Evolutionary conservation across 1,139 yeast species (phyloP).

Genomic region (Citeromyces hawaiiensis): DNA sequence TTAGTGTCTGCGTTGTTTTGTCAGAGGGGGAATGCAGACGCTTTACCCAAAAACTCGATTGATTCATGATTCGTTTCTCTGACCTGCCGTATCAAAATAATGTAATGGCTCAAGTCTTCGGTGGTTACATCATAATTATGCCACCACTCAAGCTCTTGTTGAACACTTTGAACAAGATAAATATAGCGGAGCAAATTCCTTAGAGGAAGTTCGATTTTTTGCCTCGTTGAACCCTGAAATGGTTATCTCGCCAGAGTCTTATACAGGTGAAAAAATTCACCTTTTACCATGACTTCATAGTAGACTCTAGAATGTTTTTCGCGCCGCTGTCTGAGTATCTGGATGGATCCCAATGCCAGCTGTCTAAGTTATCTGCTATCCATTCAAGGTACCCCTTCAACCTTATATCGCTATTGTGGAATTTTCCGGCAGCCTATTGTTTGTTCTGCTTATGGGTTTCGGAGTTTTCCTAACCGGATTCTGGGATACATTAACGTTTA

Average conservation of each 20-base stretch:
- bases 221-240: constrained; percentile 1
- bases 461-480: constrained; percentile 39
- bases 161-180: too few species aligned
- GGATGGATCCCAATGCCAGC: constrained; percentile 38
- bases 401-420: constrained; percentile 58
- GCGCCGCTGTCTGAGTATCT: constrained; percentile 26
- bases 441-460: constrained; percentile 51
- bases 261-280: constrained; percentile 14
- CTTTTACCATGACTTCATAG: constrained; percentile 23
- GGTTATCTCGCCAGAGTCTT: constrained; percentile 5
- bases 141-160: too few species aligned
- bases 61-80: too few species aligned
- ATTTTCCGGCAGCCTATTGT: constrained; percentile 32
- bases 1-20: constrained; percentile 29
- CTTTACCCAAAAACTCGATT: too few species aligned
- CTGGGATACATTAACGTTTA: constrained; percentile 47
- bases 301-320: constrained; percentile 22
- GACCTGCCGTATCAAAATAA: too few species aligned
- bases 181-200: constrained; percentile 6
- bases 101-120: too few species aligned
- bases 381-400: constrained; percentile 55
- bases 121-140: too few species aligned
- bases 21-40: too few species aligned
- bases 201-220: constrained; percentile 12
- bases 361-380: constrained; percentile 50